Conservation (phyloP, 2,329 filamentous ascomycete genomes). For the Aspergillus fijiensis region DNA sequence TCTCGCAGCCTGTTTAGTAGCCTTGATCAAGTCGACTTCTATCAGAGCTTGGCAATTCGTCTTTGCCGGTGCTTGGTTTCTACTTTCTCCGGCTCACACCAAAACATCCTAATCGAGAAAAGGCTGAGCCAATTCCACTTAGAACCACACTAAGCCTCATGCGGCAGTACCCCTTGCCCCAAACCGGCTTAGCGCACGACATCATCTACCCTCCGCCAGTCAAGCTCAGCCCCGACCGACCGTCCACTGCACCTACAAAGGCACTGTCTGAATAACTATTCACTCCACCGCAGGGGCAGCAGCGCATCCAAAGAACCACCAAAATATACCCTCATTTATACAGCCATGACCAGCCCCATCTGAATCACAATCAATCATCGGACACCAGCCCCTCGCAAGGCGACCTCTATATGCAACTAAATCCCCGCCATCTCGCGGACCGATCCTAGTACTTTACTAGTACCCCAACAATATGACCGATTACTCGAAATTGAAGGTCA, state of each 20-base stretch:
- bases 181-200: constrained; percentile 17
- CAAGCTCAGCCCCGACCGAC: constrained; percentile 1
- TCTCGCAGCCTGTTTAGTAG: no score
- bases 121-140: neutral
- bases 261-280: neutral
- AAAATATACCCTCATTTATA: neutral
- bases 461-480: constrained; percentile 46
- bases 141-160: neutral
- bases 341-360: constrained; percentile 13
- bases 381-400: neutral
- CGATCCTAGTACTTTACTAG: neutral
- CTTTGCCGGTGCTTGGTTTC: no score
- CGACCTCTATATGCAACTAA: neutral
- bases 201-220: constrained; percentile 14
- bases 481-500: constrained; percentile 65
- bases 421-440: neutral
- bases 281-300: constrained; percentile 14
- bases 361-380: neutral
- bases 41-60: no score
- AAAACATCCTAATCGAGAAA: neutral
- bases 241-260: neutral
- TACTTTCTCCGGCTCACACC: no score
- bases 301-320: neutral
- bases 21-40: no score
- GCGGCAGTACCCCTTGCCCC: neutral